phyloP scores from a whole-genome alignment of 2,329 filamentous ascomycete species.

The Sclerotinia minor region DNA sequence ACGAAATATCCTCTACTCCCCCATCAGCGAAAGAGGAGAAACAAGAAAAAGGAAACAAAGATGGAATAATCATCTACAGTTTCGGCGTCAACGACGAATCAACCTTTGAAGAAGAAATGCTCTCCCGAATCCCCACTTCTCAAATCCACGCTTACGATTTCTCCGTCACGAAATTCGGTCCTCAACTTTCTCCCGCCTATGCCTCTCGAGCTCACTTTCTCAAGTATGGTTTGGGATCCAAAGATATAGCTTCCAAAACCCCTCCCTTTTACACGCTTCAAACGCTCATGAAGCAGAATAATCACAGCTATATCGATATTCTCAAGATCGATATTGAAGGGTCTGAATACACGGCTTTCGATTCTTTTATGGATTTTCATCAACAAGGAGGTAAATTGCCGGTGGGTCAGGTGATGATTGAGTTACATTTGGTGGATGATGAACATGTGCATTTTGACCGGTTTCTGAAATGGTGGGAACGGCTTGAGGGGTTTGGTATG shows the following conservation, averaged over 20 bases:
- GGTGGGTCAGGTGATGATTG: conserved; percentile 38
- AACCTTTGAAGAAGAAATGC: conserved; percentile 45
- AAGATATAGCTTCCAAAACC: conserved; percentile 35
- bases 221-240: conserved; percentile 41
- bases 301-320: conserved; percentile 46
- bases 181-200: conserved; percentile 27
- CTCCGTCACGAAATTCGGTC: conserved; percentile 43
- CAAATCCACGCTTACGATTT: conserved; percentile 47
- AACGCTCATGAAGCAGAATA: conserved; percentile 45
- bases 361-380: conserved; percentile 36
- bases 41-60: conserved; percentile 23
- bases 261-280: conserved; percentile 44
- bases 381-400: conserved; percentile 30
- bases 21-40: conserved; percentile 24
- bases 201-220: conserved; percentile 41
- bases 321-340: conserved; percentile 47
- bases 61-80: conserved; percentile 43
- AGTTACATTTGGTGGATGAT: conserved; percentile 37
- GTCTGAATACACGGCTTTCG: conserved; percentile 42
- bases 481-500: conserved; percentile 39
- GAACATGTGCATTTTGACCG: conserved; percentile 33
- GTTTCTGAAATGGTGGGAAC: conserved; percentile 40
- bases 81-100: conserved; percentile 46
- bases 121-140: conserved; percentile 43
- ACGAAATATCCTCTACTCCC: conserved; percentile 7